Evolutionary conservation across 148 eudicot species (phyloP), one percentile per base, ranked within the genome.

Genomic region (Beta vulgaris): DNA sequence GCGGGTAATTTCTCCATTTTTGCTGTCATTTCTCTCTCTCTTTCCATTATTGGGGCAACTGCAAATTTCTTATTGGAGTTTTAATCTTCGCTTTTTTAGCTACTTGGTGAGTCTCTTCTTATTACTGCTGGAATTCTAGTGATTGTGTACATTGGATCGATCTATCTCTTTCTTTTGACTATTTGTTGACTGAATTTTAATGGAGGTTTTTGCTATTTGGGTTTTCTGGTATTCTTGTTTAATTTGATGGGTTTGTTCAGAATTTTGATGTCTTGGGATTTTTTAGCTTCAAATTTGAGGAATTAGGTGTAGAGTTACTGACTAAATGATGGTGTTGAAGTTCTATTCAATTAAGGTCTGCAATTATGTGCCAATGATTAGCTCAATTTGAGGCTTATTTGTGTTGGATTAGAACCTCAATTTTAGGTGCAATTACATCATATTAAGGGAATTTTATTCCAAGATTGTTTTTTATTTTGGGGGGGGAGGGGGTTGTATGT

Each of bases 31-130:
- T 62, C 65, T 37, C 68, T 25, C 69, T 43, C 76, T 48, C 42
- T 64, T 74, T 58, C 68, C 62, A 78, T 69, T 43, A 71, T 72
- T 73, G 61, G 26, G 65, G 57, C 36, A 49, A 71, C 78, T 84
- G 66, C 68, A 69, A 21, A 59, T 57, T 37, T 59, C 51, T 53
- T 32, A 29, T 75, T 53, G 14, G 13, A 40, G 63, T 39, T 66
- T 71, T 31, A 37, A 68, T 75, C n/a, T n/a, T n/a, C 32, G 46
- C 71, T 80, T 69, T 43, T 75, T 77, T 42, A 46, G 64, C 60
- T 71, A 72, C 18, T 21, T 29, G 32, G 43, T 13, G 7, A 25
- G 69, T 57, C 25, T 60, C 57, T 48, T 55, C 71, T 13, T 71
- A 54, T 65, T 73, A 19, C 34, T 57, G 36, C n/a, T 68, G 72